Evolutionary conservation across 1,139 yeast species (phyloP), one percentile per base, ranked within the genome.

Genomic region (Geotrichum klebahnii): DNA sequence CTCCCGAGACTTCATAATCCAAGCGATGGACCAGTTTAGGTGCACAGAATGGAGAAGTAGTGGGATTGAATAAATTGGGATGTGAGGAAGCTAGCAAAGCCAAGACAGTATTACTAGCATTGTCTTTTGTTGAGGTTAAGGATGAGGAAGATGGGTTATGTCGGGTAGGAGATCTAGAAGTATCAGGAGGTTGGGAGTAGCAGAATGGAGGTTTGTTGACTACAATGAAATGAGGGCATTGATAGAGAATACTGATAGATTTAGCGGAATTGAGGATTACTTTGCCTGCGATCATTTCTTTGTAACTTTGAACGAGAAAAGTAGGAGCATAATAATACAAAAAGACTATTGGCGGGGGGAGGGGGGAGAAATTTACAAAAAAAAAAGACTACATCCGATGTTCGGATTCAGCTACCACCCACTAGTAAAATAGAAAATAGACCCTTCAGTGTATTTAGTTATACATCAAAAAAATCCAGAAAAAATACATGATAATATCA

Each of bases 1-100:
- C 66, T 0, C 68, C 68, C 1, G 63, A 53, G 2, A 62, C 64
- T 19, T 56, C 59, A 41, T 55, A 54, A 41, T 64, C 68, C 16
- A 64, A 52, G 31, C 68, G 44, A 42, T 64, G 68, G 3, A 63
- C 65, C 1, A 60, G 50, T 35, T 60, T 61, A 1, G 67, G 67
- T 6, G 40, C 41, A 28, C 61, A 56, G 38, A 58, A 54, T 23
- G 58, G 59, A 2, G 36, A 35, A 14, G 14, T 22, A 3, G 19
- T 19, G 19, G 28, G 24, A n/a, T 46, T 41, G 33, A 48, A 63
- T 5, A 62, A 51, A 9, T 54, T 52, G 5, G 65, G 65, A 33
- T 55, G 38, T 14, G 55, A 51, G 17, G 17, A 35, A 22, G 43
- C 36, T 9, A 62, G 53, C 19, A 55, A 53, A 12, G 48, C 45